Conservation (phyloP, 768 basidiomycete genomes). For the Kwoniella dejecticola region DNA sequence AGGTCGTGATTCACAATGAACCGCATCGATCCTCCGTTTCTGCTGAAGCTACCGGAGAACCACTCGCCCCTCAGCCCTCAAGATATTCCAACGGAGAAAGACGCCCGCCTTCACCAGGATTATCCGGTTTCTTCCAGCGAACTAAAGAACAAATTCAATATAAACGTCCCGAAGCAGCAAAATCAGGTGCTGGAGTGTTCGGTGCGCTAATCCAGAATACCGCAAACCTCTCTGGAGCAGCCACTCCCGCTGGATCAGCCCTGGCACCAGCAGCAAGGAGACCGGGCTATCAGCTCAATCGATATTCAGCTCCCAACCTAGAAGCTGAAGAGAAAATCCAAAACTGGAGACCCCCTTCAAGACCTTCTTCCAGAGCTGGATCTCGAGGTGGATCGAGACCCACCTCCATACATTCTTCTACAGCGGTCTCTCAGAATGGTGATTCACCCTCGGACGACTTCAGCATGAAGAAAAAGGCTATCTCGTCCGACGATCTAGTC, state of each 20-base stretch:
- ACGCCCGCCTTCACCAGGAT: slow-evolving; percentile 24
- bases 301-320: slow-evolving; percentile 57
- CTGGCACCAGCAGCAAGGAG: slow-evolving; percentile 65
- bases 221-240: slow-evolving; percentile 66
- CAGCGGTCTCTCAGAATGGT: slow-evolving; percentile 33
- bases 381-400: slow-evolving; percentile 31
- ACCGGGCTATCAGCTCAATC: slow-evolving; percentile 68
- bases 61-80: slow-evolving; percentile 7
- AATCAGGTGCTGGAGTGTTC: slow-evolving; percentile 66
- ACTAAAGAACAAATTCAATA: slow-evolving; percentile 39
- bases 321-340: slow-evolving; percentile 11
- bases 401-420: slow-evolving; percentile 42
- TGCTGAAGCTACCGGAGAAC: slow-evolving; percentile 1
- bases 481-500: slow-evolving; percentile 36
- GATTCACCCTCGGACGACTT: slow-evolving; percentile 27
- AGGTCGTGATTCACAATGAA: slow-evolving; percentile 24
- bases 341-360: slow-evolving; percentile 39
- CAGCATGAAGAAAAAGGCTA: slow-evolving; percentile 20
- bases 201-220: slow-evolving; percentile 73
- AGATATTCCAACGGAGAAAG: slow-evolving; percentile 18
- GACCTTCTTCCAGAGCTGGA: slow-evolving; percentile 23
- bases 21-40: slow-evolving; percentile 2
- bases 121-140: slow-evolving; percentile 25
- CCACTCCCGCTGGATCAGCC: slow-evolving; percentile 53
- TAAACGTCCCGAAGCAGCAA: slow-evolving; percentile 56